Conservation (phyloP, 2,329 filamentous ascomycete species). For the Ophiostoma australiae region DNA sequence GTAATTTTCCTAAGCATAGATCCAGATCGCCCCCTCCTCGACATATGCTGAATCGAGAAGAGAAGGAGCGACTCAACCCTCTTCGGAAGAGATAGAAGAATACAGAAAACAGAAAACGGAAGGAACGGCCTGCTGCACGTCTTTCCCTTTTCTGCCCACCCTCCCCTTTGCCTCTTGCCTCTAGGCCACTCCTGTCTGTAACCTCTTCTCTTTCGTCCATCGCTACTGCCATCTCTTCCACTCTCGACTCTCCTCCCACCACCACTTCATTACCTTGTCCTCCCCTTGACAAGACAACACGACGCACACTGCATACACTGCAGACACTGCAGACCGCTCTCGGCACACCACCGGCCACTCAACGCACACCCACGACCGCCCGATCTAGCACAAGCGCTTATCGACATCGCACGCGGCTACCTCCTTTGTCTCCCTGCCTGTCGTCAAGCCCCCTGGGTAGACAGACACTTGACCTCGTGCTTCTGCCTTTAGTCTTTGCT, state of each 20-base stretch:
- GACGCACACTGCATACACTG: not conserved
- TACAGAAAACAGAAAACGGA: conserved; percentile 1
- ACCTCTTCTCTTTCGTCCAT: not conserved
- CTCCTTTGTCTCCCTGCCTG: conserved; percentile 12
- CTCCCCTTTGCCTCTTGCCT: conserved; percentile 1
- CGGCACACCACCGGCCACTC: conserved; percentile 11
- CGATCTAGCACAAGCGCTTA: conserved; percentile 20
- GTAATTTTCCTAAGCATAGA: not conserved
- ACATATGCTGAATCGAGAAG: conserved; percentile 2
- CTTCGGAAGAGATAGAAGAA: not conserved
- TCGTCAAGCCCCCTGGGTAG: not conserved
- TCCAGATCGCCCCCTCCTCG: not conserved
- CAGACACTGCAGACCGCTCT: conserved; percentile 9
- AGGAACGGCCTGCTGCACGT: conserved; percentile 10
- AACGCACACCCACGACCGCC: not conserved
- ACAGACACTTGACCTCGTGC: not conserved
- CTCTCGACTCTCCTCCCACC: not conserved
- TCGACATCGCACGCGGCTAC: conserved; percentile 18
- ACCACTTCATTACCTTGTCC: not conserved
- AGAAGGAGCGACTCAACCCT: not conserved
- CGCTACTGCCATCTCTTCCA: not conserved
- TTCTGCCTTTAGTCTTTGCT: not conserved
- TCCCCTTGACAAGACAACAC: not conserved
- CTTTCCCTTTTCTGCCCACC: conserved; percentile 10
- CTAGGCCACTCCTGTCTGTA: not conserved